Base-by-base conservation (phyloP, 1,139 yeast species). In the Martiniozyma asiatica region DNA sequence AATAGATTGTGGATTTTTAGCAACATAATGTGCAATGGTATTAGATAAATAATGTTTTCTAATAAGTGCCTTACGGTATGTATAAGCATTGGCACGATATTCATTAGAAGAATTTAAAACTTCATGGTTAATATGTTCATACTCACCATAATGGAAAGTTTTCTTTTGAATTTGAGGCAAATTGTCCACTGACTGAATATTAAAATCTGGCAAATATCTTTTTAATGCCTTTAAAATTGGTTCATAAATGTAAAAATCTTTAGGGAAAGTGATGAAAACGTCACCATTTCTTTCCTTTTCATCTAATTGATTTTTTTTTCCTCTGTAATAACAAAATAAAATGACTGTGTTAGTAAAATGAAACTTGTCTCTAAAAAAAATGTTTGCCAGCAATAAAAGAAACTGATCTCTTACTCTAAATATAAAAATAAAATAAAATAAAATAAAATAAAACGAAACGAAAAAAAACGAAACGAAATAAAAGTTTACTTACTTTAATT, bases 1-100 rank as follows among this genome's bases (percentile, higher is more conserved):
- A 2, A 73, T 58, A 4, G 89, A 74, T 0, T 58, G 51, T 0
- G 95, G 94, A 46, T 84, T 56, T 50, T 89, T 89, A 14, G 78
- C 82, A 4, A 62, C 59, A 47, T 68, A 87, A 39, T 73, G 70
- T 29, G 72, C 78, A 14, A 89, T 67, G 0, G 94, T 81, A 44
- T 84, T 78, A 13, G 93, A 72, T 37, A 89, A 59, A 48, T 75
- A 87, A 53, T 89, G 94, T 53, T 89, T 89, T 39, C 98, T 66
- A 31, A 89, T 89, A 34, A 89, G 58, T 0, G 89, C 94, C 52
- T 89, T 89, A 43, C 94, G 56, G 51, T 80, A 87, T 25, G 85
- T 71, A 51, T 82, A 87, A 2, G 95, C 74, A 39, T 92, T 84
- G 3, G 79, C 65, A 36, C 73, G 61, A 53, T 84, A 87, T 10